Conservation (phyloP, 176 grass and related monocot species). For the Carex parvula region DNA sequence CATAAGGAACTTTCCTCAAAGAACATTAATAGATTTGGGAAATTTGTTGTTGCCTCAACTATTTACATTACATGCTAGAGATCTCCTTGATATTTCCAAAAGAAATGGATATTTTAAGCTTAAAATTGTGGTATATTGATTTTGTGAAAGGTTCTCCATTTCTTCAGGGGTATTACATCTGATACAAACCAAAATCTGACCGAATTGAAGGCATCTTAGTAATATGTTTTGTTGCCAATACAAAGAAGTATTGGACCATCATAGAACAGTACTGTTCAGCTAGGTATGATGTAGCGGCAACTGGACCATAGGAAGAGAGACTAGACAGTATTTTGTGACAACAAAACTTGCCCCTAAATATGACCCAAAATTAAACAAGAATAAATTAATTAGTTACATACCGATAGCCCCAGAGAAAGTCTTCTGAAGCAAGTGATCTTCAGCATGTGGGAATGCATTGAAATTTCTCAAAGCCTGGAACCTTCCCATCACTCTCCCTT, state of each 20-base stretch:
- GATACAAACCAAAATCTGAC: not conserved
- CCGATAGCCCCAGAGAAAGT: slow-evolving; percentile 86
- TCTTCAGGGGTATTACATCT: not conserved
- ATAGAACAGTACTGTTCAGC: not conserved
- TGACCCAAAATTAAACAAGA: not conserved
- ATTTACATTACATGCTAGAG: not conserved
- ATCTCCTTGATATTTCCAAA: not conserved
- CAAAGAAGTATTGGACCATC: not conserved
- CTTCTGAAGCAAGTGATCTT: slow-evolving; percentile 88
- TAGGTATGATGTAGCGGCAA: not conserved
- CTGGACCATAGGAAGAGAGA: not conserved
- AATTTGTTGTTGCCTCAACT: not conserved
- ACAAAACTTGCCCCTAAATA: slow-evolving; percentile 1
- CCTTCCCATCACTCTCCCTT: slow-evolving; percentile 51
- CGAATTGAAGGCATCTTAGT: not conserved
- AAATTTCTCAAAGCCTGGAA: slow-evolving; percentile 82
- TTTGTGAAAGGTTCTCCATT: not conserved
- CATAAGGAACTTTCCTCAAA: not conserved
- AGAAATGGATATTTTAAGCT: not conserved
- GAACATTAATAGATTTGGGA: not conserved
- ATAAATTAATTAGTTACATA: slow-evolving; percentile 20
- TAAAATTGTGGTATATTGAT: not conserved
- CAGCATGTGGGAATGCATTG: slow-evolving; percentile 88
- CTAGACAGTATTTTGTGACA: not conserved
- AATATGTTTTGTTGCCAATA: not conserved